Conservation (phyloP, 805 yeast genomes). For the Lipomyces yamadae region DNA sequence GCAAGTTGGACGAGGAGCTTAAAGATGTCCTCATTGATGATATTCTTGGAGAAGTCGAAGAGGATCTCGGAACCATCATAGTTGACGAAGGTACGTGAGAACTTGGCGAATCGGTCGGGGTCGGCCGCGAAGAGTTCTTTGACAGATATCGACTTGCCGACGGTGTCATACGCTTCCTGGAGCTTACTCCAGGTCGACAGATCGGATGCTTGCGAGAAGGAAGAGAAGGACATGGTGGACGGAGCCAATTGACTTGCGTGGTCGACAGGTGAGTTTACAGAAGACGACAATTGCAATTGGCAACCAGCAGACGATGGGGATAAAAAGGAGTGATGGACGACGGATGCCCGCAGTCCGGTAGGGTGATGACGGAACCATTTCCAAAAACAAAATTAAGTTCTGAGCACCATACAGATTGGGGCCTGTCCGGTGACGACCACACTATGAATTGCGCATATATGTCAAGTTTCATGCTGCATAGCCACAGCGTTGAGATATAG, state of each 20-base stretch:
- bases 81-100: slow-evolving; percentile 77
- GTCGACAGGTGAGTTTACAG: neutral
- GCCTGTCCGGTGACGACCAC: neutral
- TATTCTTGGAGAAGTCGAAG: slow-evolving; percentile 94
- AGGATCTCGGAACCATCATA: slow-evolving; percentile 85
- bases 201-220: slow-evolving; percentile 67
- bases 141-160: slow-evolving; percentile 74
- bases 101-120: slow-evolving; percentile 73
- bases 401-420: neutral
- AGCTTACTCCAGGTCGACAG: slow-evolving; percentile 85
- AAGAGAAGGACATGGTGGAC: slow-evolving; percentile 46
- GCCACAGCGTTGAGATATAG: neutral
- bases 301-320: neutral
- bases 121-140: slow-evolving; percentile 79
- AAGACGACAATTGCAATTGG: neutral
- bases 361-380: neutral
- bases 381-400: neutral
- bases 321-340: neutral
- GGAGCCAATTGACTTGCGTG: neutral
- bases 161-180: slow-evolving; percentile 67
- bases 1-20: slow-evolving; percentile 74
- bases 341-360: slow-evolving; percentile 1
- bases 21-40: slow-evolving; percentile 83
- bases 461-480: neutral
- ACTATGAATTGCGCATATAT: neutral